phyloP scores from a whole-genome alignment of 139 green algal genomes.

The Picochlorum sp. region DNA sequence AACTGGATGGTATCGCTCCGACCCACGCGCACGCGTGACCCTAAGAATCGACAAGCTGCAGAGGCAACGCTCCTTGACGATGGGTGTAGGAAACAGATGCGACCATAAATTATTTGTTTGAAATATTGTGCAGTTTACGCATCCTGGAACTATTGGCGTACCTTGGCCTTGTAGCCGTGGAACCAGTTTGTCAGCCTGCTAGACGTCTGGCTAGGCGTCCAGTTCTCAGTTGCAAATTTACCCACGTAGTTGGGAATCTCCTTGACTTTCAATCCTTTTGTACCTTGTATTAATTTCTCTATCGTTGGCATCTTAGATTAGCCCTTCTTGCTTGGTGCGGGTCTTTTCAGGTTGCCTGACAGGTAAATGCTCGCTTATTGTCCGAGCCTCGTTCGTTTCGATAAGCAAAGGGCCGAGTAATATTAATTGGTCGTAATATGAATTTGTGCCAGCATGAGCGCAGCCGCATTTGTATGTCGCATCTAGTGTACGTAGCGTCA shows the following conservation, averaged over 20 bases:
- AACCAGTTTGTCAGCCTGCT: conserved; percentile 21
- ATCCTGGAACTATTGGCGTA: no score
- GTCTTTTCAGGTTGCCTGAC: no score
- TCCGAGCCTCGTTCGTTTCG: no score
- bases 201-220: conserved; percentile 19
- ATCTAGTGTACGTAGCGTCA: no score
- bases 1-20: no score
- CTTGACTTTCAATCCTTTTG: conserved; percentile 33
- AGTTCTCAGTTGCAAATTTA: conserved; percentile 31
- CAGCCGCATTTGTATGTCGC: no score
- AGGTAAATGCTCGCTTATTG: no score
- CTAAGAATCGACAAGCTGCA: neutral
- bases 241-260: conserved; percentile 29
- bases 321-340: no score
- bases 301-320: conserved; percentile 1
- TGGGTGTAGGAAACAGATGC: neutral
- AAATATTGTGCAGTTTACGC: no score
- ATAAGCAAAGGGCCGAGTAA: no score
- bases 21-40: neutral
- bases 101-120: neutral
- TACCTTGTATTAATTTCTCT: conserved; percentile 14
- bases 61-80: neutral
- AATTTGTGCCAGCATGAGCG: no score
- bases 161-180: conserved; percentile 36
- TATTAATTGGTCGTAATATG: no score